These are phyloP conservation scores for Pseudopyricularia javanii DNA, from an alignment of 2,329 filamentous ascomycete genomes.

Conservation along the genomic window DNA sequence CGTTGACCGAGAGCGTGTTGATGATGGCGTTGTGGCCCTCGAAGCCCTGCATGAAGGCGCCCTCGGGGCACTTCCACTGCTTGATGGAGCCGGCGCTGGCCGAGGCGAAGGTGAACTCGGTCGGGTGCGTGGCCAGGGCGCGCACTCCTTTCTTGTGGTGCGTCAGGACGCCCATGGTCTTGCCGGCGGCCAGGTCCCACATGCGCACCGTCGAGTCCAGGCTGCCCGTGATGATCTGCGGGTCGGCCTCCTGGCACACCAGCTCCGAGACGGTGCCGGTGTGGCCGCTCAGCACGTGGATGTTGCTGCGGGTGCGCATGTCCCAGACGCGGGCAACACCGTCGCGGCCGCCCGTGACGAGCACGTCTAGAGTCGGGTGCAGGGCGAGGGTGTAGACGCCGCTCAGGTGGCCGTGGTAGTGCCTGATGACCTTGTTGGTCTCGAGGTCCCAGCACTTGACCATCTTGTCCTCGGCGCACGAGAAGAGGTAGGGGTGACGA, in stretches of 20 bases:
- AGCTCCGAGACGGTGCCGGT: slow-evolving; percentile 82
- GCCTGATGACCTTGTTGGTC: slow-evolving; percentile 97
- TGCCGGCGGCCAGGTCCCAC: slow-evolving; percentile 93
- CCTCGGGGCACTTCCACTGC: slow-evolving; percentile 98
- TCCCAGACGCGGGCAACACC: slow-evolving; percentile 96
- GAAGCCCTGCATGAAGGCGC: slow-evolving; percentile 98
- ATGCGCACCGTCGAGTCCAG: slow-evolving; percentile 83
- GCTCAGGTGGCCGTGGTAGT: slow-evolving; percentile 94
- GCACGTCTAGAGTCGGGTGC: slow-evolving; percentile 89
- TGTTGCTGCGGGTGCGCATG: slow-evolving; percentile 91
- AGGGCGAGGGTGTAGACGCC: slow-evolving; percentile 88
- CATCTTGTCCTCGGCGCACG: slow-evolving; percentile 98
- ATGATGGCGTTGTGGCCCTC: slow-evolving; percentile 94
- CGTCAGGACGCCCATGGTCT: slow-evolving; percentile 89
- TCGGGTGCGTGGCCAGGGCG: slow-evolving; percentile 70
- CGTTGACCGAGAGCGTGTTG: slow-evolving; percentile 86
- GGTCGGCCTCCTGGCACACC: slow-evolving; percentile 89
- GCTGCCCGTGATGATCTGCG: slow-evolving; percentile 87
- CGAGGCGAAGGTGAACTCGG: slow-evolving; percentile 91
- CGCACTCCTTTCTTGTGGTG: slow-evolving; percentile 98
- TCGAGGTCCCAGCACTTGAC: slow-evolving; percentile 99
- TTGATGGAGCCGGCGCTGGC: slow-evolving; percentile 91
- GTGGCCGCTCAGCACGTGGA: slow-evolving; percentile 87
- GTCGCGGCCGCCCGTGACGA: slow-evolving; percentile 89
- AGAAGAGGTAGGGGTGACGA: slow-evolving; percentile 92